Base-by-base conservation (phyloP, 306 rosid genomes). In the Sicyos baderoa region DNA sequence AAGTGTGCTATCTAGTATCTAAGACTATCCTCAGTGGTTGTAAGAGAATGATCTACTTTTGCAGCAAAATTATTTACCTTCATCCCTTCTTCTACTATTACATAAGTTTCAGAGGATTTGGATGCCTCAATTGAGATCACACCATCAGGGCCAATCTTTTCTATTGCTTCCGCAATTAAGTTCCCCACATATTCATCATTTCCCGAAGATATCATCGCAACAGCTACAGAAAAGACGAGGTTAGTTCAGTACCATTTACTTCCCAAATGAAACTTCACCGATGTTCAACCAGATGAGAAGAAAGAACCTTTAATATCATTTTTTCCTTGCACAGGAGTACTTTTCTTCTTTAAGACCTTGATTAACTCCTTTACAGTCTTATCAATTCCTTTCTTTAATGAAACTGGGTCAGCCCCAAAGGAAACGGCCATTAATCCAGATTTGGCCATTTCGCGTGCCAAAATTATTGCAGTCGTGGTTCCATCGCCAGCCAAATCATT, bases 401-500 rank as follows among this genome's bases (percentile, higher is more conserved):
- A 81, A 80, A 93, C 79, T 21, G 98, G 96, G 82, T 93, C 88
- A 57, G 98, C 98, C 45, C 96, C 97, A 72, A 84, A 93, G 60
- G 90, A 79, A 77, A 93, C 86, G 6, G 98, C 96, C 80, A 80
- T 72, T 51, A 81, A 57, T 79, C 98, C 98, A 57, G 78, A 79
- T 85, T 80, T 93, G 76, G 86, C 83, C 85, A 93, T 88, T 71
- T 89, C 98, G 10, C 90, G 84, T 25, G 97, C 91, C 90, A 93
- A 81, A 82, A 93, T 82, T 76, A 93, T 78, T 27, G 97, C 97
- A 74, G 97, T 89, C 78, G 94, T 86, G 53, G 98, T 93, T 51
- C 98, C 98, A 84, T 90, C 98, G 67, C 98, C 98, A 42, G 96
- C 97, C 83, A 86, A 81, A 79, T 81, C 87, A 77, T 93, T 93